A percentile compares a stretch with the other conserved stretches of the same genome.
These are phyloP conservation scores for Trametes hirsuta DNA, from an alignment of 1,284 basidiomycete genomes.

Conservation along the genomic window DNA sequence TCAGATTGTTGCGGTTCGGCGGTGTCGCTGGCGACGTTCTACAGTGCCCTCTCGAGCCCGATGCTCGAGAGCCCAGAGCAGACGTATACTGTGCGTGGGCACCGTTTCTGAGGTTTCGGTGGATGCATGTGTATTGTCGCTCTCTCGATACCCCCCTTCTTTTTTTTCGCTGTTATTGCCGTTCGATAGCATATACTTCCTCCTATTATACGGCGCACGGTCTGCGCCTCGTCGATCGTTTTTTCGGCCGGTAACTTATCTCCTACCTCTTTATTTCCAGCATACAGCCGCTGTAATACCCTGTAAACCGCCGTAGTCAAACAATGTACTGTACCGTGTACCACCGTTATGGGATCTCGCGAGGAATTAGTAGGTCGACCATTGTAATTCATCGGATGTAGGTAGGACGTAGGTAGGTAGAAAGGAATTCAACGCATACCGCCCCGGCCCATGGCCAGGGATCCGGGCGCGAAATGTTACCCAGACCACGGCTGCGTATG, in stretches of 20 bases:
- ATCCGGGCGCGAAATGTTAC: neutral
- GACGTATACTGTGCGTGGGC: neutral
- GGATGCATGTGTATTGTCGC: no score
- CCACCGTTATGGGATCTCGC: neutral
- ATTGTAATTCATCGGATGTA: neutral
- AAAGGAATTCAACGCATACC: no score
- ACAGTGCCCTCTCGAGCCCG: conserved; percentile 2
- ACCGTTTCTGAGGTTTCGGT: neutral
- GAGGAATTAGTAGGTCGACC: neutral
- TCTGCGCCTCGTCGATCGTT: neutral
- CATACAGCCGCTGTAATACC: neutral
- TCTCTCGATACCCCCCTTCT: no score
- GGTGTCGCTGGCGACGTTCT: conserved; percentile 9
- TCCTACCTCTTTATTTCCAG: neutral
- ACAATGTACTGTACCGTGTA: neutral
- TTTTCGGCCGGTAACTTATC: conserved; percentile 7
- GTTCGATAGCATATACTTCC: neutral
- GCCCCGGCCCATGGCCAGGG: neutral
- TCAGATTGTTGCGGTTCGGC: conserved; percentile 9
- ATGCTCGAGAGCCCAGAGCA: neutral
- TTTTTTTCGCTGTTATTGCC: neutral
- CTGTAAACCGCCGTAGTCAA: neutral
- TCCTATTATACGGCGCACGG: conserved; percentile 2
- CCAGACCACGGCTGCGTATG: neutral
- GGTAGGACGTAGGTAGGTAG: no score